Evolutionary conservation across 371 early-diverging fungal species (phyloP).

Genomic region (Sporodiniella umbellata): DNA sequence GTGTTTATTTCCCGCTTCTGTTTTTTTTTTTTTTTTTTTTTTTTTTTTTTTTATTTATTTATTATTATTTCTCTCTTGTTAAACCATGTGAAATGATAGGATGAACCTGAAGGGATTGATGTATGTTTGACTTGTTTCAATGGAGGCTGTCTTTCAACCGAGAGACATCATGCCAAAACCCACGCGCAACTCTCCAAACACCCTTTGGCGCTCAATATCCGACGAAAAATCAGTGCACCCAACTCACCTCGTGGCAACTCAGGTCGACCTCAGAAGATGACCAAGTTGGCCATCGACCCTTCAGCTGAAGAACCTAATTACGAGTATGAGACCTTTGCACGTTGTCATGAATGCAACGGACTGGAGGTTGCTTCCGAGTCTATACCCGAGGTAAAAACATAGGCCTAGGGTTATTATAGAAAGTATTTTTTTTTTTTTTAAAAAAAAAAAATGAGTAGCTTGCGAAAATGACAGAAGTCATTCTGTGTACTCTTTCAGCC

Average conservation of each 20-base stretch:
- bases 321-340: slow-evolving; percentile 61
- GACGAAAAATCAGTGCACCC: slow-evolving; percentile 51
- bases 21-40: too few species aligned
- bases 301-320: slow-evolving; percentile 70
- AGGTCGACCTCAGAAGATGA: slow-evolving; percentile 76
- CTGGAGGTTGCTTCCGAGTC: slow-evolving; percentile 29
- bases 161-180: slow-evolving; percentile 68
- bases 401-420: background rate
- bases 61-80: too few species aligned
- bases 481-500: slow-evolving; percentile 77
- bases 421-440: background rate
- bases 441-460: slow-evolving; percentile 32
- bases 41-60: too few species aligned
- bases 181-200: slow-evolving; percentile 75
- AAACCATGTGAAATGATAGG: too few species aligned
- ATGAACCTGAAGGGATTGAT: slow-evolving; percentile 74
- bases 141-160: slow-evolving; percentile 72
- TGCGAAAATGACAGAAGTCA: slow-evolving; percentile 55
- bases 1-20: background rate
- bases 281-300: slow-evolving; percentile 82
- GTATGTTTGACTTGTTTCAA: slow-evolving; percentile 94
- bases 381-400: slow-evolving; percentile 27
- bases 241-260: slow-evolving; percentile 30
- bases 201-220: slow-evolving; percentile 82
- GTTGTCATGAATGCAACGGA: slow-evolving; percentile 69